These are phyloP conservation scores for Sphaerosporella brunnea DNA, from an alignment of 495 filamentous ascomycete genomes.

Conservation along the genomic window DNA sequence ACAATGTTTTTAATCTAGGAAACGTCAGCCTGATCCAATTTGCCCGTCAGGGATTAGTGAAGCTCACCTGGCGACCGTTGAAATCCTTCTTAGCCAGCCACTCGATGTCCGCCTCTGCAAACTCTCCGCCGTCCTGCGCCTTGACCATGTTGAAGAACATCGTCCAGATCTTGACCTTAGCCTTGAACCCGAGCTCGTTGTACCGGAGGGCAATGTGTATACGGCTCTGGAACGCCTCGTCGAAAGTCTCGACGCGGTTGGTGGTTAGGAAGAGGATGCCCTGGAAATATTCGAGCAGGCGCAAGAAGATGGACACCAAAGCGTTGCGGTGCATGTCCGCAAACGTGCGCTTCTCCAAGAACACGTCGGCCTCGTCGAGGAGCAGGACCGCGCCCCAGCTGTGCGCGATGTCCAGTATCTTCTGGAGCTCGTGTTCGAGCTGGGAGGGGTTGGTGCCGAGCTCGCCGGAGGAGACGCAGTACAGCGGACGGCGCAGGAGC, in stretches of 20 bases:
- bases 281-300: conserved; percentile 49
- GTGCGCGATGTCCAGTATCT: conserved; percentile 54
- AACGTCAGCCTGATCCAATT: too few relatives aligned
- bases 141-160: too few relatives aligned
- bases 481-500: conserved; percentile 48
- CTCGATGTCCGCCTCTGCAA: too few relatives aligned
- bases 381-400: conserved; percentile 48
- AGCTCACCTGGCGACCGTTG: too few relatives aligned
- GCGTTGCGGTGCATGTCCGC: conserved; percentile 36
- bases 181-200: too few relatives aligned
- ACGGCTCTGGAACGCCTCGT: conserved; percentile 37
- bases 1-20: too few relatives aligned
- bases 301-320: conserved; percentile 30
- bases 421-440: conserved; percentile 48
- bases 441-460: conserved; percentile 46
- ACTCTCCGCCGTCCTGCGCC: too few relatives aligned
- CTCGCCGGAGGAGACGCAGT: conserved; percentile 55
- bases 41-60: too few relatives aligned
- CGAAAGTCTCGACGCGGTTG: conserved; percentile 55
- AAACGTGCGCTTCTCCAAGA: too few relatives aligned
- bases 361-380: conserved; percentile 53
- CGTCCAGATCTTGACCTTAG: too few relatives aligned
- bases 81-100: too few relatives aligned
- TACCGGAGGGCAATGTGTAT: conserved; percentile 55
- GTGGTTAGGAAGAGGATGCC: conserved; percentile 68